Conservation (phyloP, 2,329 filamentous ascomycete species). For the Paecilomyces fulvus region DNA sequence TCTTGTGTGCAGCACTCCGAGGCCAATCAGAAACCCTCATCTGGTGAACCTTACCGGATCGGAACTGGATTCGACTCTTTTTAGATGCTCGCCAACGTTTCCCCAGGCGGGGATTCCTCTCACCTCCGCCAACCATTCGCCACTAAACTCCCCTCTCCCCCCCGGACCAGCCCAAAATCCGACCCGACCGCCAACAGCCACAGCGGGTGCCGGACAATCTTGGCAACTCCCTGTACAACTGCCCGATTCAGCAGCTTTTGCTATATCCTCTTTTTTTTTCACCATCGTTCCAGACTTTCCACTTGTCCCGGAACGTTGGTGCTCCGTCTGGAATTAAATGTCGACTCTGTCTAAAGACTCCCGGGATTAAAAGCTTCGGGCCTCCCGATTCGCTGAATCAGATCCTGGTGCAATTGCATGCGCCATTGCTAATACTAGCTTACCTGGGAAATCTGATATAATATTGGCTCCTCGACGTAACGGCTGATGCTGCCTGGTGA, state of each 20-base stretch:
- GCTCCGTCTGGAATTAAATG: neutral
- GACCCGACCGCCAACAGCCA: neutral
- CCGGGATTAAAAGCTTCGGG: neutral
- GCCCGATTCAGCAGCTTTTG: neutral
- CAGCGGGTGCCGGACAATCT: neutral
- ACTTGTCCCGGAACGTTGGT: neutral
- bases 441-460: neutral
- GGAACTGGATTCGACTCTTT: too few species aligned
- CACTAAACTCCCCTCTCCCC: neutral
- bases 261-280: neutral
- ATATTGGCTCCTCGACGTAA: too few species aligned
- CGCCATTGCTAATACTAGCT: neutral
- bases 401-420: neutral
- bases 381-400: neutral
- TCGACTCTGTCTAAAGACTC: neutral
- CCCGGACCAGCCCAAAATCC: neutral
- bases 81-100: too few species aligned
- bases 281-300: neutral
- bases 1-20: neutral
- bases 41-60: neutral
- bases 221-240: neutral
- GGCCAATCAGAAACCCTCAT: neutral
- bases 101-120: too few species aligned
- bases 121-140: too few species aligned
- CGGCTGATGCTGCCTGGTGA: neutral